Evolutionary conservation across 2,329 filamentous ascomycete genomes (phyloP).

Genomic region (Elsinoe fawcettii): DNA sequence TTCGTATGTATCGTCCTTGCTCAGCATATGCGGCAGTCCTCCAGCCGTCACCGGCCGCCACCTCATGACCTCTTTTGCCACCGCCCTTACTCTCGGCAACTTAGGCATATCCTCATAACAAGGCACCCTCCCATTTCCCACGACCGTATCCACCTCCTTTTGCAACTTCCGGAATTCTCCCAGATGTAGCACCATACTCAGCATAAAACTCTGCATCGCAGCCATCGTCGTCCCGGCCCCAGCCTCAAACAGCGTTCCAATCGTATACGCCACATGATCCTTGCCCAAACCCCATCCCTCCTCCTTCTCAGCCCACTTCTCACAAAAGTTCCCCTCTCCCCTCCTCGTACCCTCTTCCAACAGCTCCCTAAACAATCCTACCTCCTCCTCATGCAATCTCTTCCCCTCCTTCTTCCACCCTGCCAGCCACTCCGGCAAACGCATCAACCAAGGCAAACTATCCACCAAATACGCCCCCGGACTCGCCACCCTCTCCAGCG

Average conservation of each 20-base stretch:
- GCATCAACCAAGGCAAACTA: conserved; percentile 26
- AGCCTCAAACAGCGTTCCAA: conserved; percentile 30
- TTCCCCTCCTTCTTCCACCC: conserved; percentile 28
- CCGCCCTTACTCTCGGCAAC: conserved; percentile 34
- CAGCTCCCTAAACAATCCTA: conserved; percentile 25
- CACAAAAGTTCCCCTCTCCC: conserved; percentile 21
- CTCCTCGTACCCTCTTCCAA: conserved; percentile 28
- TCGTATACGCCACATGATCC: conserved; percentile 22
- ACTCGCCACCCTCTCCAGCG: conserved; percentile 31
- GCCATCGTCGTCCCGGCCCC: conserved; percentile 28
- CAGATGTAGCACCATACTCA: conserved; percentile 25
- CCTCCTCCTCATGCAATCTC: conserved; percentile 24
- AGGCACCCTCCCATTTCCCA: conserved; percentile 28
- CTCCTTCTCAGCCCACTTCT: conserved; percentile 20
- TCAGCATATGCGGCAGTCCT: conserved; percentile 48
- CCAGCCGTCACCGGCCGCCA: conserved; percentile 36
- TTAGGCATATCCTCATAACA: conserved; percentile 31
- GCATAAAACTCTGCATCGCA: conserved; percentile 27
- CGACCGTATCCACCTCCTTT: conserved; percentile 32
- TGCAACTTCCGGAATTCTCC: conserved; percentile 23
- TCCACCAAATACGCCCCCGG: conserved; percentile 34
- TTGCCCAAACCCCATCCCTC: conserved; percentile 23
- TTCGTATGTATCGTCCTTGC: conserved; percentile 48
- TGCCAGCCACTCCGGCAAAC: conserved; percentile 25
- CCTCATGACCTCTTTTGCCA: conserved; percentile 38